Conservation (phyloP, 352 stramenopile species). For the Pythium phragmitis region DNA sequence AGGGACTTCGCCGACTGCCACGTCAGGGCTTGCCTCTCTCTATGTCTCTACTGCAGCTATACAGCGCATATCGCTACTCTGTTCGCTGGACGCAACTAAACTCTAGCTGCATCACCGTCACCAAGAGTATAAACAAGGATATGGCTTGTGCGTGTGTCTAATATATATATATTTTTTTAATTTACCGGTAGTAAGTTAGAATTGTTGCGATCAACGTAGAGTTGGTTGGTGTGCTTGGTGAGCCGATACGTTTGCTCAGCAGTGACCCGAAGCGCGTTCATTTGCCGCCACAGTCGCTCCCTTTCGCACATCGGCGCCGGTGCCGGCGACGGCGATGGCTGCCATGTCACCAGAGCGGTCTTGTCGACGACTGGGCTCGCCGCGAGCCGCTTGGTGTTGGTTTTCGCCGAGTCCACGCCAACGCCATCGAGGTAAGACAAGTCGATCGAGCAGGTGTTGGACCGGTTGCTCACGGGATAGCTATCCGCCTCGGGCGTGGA, state of each 20-base stretch:
- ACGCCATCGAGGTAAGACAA: conserved; percentile 9
- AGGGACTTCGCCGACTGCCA: no score
- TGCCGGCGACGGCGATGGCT: neutral
- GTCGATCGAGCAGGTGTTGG: neutral
- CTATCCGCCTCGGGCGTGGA: no score
- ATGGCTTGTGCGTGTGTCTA: no score
- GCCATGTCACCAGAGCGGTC: neutral
- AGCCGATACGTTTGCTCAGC: conserved; percentile 21
- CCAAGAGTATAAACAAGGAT: no score
- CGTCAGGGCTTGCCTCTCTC: no score
- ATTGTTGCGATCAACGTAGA: neutral
- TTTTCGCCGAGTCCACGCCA: neutral
- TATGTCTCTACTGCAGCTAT: no score
- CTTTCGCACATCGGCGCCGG: neutral
- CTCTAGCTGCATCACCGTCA: no score
- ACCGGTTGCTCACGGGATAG: conserved; percentile 3
- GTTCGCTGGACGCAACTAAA: no score
- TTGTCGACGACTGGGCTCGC: neutral
- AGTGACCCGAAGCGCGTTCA: conserved; percentile 18
- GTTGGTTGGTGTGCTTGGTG: conserved; percentile 17
- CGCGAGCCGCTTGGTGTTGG: neutral
- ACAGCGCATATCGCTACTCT: no score
- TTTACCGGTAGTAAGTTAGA: no score
- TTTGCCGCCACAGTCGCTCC: conserved; percentile 15
- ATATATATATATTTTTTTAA: no score